These are phyloP conservation scores for Trichoderma hamatum DNA, from an alignment of 2,329 filamentous ascomycete species.

Conservation along the genomic window DNA sequence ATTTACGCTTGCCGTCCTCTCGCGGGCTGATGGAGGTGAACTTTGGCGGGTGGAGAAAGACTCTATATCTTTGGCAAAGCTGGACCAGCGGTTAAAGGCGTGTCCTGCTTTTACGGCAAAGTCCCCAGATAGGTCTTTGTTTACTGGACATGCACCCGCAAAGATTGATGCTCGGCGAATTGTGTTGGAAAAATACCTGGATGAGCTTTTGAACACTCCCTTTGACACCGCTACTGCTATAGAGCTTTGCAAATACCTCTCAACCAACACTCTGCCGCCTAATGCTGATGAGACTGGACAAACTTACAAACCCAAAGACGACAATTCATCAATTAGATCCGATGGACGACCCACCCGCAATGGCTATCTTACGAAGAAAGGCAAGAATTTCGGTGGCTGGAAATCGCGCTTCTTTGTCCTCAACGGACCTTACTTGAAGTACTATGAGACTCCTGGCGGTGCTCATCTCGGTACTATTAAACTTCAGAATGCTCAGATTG, in stretches of 20 bases:
- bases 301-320: slow-evolving; percentile 10
- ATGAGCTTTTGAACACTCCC: slow-evolving; percentile 78
- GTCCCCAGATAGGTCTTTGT: slow-evolving; percentile 82
- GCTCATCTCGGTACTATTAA: slow-evolving; percentile 93
- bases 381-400: slow-evolving; percentile 99
- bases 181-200: slow-evolving; percentile 83
- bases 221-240: slow-evolving; percentile 77
- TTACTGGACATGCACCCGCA: slow-evolving; percentile 89
- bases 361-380: slow-evolving; percentile 93
- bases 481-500: slow-evolving; percentile 86
- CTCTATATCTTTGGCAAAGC: slow-evolving; percentile 73
- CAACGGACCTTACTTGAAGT: slow-evolving; percentile 70
- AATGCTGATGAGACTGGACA: slow-evolving; percentile 59
- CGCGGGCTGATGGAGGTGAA: slow-evolving; percentile 73
- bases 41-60: slow-evolving; percentile 97
- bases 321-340: slow-evolving; percentile 48
- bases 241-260: slow-evolving; percentile 86
- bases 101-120: slow-evolving; percentile 71
- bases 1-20: slow-evolving; percentile 85
- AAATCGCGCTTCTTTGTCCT: slow-evolving; percentile 75
- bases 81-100: slow-evolving; percentile 81
- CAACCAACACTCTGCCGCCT: slow-evolving; percentile 63
- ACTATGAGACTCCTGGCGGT: slow-evolving; percentile 89
- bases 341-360: slow-evolving; percentile 73
- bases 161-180: slow-evolving; percentile 85